Evolutionary conservation across 768 basidiomycete species (phyloP).

Genomic region (Coprinopsis cinerea): DNA sequence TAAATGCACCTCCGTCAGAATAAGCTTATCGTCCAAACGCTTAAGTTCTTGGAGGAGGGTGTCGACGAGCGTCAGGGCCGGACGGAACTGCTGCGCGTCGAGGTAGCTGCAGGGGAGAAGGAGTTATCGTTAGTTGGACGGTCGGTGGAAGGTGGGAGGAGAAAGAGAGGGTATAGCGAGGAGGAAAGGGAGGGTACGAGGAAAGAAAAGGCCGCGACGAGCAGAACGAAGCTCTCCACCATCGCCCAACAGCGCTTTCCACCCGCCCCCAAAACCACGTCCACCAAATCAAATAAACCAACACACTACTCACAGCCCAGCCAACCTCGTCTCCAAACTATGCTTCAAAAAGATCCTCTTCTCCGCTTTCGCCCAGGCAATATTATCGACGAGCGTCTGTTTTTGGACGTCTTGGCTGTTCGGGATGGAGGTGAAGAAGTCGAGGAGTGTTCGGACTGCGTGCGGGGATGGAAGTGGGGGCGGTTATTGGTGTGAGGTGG

Average conservation of each 20-base stretch:
- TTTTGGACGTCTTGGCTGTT: slow-evolving; percentile 73
- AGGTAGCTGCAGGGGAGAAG: slow-evolving; percentile 49
- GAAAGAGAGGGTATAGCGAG: too few relatives aligned
- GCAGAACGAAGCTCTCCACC: too few relatives aligned
- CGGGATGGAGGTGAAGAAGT: slow-evolving; percentile 79
- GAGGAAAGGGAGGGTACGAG: too few relatives aligned
- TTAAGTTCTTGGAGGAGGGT: slow-evolving; percentile 87
- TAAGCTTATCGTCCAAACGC: slow-evolving; percentile 94
- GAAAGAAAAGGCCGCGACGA: too few relatives aligned
- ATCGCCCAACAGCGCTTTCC: too few relatives aligned
- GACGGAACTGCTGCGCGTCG: slow-evolving; percentile 69
- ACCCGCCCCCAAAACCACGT: too few relatives aligned
- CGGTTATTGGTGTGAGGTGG: neutral
- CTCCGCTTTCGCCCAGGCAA: slow-evolving; percentile 86
- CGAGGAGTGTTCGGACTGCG: slow-evolving; percentile 87
- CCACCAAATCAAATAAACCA: too few relatives aligned
- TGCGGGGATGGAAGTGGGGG: too few relatives aligned
- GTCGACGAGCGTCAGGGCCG: slow-evolving; percentile 79
- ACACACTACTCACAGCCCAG: slow-evolving; percentile 64
- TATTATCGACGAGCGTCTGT: slow-evolving; percentile 81
- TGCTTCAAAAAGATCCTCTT: slow-evolving; percentile 96
- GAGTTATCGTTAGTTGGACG: too few relatives aligned
- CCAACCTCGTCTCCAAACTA: slow-evolving; percentile 84
- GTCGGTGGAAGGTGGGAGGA: too few relatives aligned
- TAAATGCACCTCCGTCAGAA: slow-evolving; percentile 93